Evolutionary conservation across 257 asterid genomes (phyloP), one percentile per base, ranked within the genome.

Genomic region (Solanum clarkiae): DNA sequence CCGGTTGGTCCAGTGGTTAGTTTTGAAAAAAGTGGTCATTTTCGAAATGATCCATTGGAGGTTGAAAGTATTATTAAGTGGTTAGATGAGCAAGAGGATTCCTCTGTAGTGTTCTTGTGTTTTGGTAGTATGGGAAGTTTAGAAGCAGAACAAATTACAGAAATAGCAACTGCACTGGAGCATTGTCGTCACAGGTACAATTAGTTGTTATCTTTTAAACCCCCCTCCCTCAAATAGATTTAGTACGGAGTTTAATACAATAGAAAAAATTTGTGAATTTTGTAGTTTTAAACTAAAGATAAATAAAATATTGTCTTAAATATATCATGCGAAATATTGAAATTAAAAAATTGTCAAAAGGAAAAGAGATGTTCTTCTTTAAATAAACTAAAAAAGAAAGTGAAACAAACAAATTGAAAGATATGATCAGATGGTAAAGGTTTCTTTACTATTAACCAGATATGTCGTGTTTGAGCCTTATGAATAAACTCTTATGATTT

Each of bases 1-100:
- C 90, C 93, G 0, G 84, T 91, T 15, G 96, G 96, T 5, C 96
- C 96, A 29, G 36, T 90, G 5, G 5, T 90, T 14, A 86, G 82
- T 62, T 68, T 63, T 42, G 72, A 47, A 14, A 65, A 18, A 51
- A 49, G 22, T 12, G 45, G 59, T 4, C 56, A 72, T 1, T 26
- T 8, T 26, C 45, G 10, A 60, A 81, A 47, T 45, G 66, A 68
- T 17, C 4, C 24, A 10, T 7, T 6, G 1, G 56, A 84, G 32
- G 26, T 32, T 12, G 75, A 45, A 36, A 45, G 15, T 22, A 24
- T 63, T 11, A 69, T 85, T 29, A 54, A 85, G 80, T 88, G 87
- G 88, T 62, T 88, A 13, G 85, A 85, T n/a, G 20, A 56, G 18
- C 90, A 88, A 36, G 82, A 74, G 4, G 55, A n/a, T 13, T 68